Evolutionary conservation across 192 early-diverging fungal species (phyloP).

Genomic region (Pecoramyces ruminantium): DNA sequence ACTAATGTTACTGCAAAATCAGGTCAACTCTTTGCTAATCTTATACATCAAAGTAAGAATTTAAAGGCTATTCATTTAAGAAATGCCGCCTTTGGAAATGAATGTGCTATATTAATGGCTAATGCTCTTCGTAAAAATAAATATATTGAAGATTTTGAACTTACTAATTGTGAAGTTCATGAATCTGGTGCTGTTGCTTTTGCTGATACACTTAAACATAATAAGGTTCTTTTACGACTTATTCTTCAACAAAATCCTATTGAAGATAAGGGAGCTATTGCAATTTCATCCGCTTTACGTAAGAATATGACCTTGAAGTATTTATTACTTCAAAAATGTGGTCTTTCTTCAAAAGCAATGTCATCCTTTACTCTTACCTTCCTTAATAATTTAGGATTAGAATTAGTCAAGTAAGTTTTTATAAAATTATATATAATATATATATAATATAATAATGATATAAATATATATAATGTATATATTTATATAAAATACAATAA

Average conservation of each 20-base stretch:
- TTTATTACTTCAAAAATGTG: background rate
- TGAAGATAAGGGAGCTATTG: background rate
- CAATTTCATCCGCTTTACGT: background rate
- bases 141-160: background rate
- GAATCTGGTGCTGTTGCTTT: background rate
- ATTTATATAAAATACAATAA: too few relatives aligned
- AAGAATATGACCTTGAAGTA: background rate
- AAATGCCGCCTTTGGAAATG: background rate
- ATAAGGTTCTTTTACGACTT: background rate
- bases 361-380: background rate
- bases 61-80: background rate
- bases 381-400: background rate
- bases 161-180: background rate
- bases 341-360: background rate
- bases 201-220: background rate
- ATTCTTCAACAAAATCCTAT: background rate
- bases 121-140: background rate
- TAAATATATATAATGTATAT: too few relatives aligned
- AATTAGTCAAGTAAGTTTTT: background rate
- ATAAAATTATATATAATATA: too few relatives aligned
- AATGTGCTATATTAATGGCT: background rate
- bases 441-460: too few relatives aligned
- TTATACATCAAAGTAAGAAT: background rate
- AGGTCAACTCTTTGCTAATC: background rate
- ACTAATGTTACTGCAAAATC: background rate